Base-by-base conservation (phyloP, 2,329 filamentous ascomycete genomes). In the Salinomyces thailandicus region DNA sequence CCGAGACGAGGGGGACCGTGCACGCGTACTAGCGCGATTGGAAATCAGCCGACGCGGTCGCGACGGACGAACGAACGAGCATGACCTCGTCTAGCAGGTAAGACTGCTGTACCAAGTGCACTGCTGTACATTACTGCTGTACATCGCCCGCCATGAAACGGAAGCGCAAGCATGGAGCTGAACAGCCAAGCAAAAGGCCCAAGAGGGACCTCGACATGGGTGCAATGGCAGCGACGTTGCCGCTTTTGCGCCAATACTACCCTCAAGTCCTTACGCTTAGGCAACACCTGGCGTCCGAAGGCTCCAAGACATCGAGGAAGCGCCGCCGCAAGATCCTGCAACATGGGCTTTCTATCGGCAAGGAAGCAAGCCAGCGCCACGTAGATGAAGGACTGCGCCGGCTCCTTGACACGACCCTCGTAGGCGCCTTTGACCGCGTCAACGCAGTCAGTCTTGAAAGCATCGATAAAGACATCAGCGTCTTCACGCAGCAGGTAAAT, bases 321-420 rank as follows among this genome's bases (percentile, higher is more conserved):
- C 41, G 41, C 5, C 37, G 39, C 9, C 41, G 37, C 19, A 38
- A 30, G 27, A 17, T 47, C 2, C 29, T 45, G 5, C 39, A 35
- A n/a, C 45, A 43, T 26, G 43, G 41, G 9, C 9, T 14, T 16
- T 9, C 22, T n/a, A n/a, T 9, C 4, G 22, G 12, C 4, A n/a
- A 16, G 4, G 12, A 2, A 15, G 5, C 8, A 7, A 15, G 12
- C 5, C 9, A 18, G 7, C 30, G 7, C 11, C 16, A 27, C 5
- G 35, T 38, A 12, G 32, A 39, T 14, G 9, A 18, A 12, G 61
- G 59, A 18, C 54, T 87, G 11, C 68, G 66, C 5, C 54, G 54
- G 3, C 59, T 87, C 15, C 72, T 93, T 20, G 82, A 91, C 59
- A 71, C 69, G 2, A 78, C 76, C 1, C 58, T 89, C n/a, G 69